Conservation (phyloP, 495 filamentous ascomycete species). For the Penicillium salamii region DNA sequence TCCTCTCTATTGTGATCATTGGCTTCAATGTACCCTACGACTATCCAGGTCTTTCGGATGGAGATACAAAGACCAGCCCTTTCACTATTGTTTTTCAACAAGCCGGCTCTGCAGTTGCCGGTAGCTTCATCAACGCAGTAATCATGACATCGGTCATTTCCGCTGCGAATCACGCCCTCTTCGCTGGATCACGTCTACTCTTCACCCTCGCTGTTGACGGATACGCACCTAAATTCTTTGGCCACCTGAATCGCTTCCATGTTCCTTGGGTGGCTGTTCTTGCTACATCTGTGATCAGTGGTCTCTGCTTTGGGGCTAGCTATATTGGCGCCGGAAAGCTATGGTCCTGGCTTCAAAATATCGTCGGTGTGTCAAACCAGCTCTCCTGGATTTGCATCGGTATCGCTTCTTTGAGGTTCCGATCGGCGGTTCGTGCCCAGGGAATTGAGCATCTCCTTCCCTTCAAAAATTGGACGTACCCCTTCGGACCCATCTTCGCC, state of each 20-base stretch:
- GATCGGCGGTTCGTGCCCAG: conserved; percentile 49
- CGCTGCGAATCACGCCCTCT: conserved; percentile 53
- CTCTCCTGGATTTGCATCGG: conserved; percentile 60
- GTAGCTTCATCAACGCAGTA: conserved; percentile 56
- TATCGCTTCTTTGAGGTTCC: conserved; percentile 58
- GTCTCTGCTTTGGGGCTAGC: conserved; percentile 58
- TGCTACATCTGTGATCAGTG: conserved; percentile 51
- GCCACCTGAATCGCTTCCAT: conserved; percentile 50
- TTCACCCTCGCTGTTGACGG: conserved; percentile 47
- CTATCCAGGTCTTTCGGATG: conserved; percentile 40
- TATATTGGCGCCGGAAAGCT: conserved; percentile 59
- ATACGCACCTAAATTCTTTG: conserved; percentile 48
- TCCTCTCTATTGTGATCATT: conserved; percentile 48
- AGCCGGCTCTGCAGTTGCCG: conserved; percentile 46
- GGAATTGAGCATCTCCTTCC: conserved; percentile 56
- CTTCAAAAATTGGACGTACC: conserved; percentile 63
- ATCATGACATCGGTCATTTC: conserved; percentile 54
- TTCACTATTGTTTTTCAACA: conserved; percentile 54
- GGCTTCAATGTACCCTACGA: conserved; percentile 55
- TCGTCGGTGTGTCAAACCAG: conserved; percentile 64
- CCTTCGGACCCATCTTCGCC: conserved; percentile 50
- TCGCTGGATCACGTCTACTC: conserved; percentile 51
- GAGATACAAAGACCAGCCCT: conserved; percentile 42
- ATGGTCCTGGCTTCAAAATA: conserved; percentile 58
- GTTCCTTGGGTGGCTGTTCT: conserved; percentile 60